phyloP scores from a whole-genome alignment of 768 basidiomycete genomes.

The Tricholoma hemisulphureum region DNA sequence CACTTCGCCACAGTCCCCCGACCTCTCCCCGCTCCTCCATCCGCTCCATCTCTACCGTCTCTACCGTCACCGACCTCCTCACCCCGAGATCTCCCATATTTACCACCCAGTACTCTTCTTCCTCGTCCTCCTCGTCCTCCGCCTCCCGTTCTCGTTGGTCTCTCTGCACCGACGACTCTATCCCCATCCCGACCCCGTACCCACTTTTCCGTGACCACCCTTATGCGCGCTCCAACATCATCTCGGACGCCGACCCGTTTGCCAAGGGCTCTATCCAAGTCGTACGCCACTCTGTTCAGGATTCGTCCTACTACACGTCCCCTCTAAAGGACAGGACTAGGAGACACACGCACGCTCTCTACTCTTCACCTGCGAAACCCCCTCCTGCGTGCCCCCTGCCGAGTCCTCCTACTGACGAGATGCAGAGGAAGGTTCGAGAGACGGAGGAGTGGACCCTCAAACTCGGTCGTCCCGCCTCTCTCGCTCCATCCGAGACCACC shows the following conservation, averaged over 20 bases:
- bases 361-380: not conserved
- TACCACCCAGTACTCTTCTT: not conserved
- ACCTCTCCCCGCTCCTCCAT: not conserved
- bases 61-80: not conserved
- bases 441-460: not conserved
- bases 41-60: not conserved
- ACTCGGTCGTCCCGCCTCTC: not conserved
- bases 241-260: conserved; percentile 19
- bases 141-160: conserved; percentile 9
- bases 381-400: not conserved
- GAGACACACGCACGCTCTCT: not conserved
- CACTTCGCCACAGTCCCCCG: conserved; percentile 3
- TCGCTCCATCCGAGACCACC: not conserved
- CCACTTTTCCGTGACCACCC: conserved; percentile 12
- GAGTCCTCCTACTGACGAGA: not conserved
- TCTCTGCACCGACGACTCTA: conserved; percentile 16
- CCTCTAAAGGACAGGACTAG: not conserved
- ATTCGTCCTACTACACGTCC: too few species aligned
- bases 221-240: conserved; percentile 8
- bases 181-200: conserved; percentile 4
- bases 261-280: conserved; percentile 25
- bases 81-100: not conserved
- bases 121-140: not conserved
- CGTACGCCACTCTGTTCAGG: conserved; percentile 16
- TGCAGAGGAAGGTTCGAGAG: not conserved